Evolutionary conservation across 345 rosid genomes (phyloP), one percentile per base, ranked within the genome.

Genomic region (Heritiera littoralis): DNA sequence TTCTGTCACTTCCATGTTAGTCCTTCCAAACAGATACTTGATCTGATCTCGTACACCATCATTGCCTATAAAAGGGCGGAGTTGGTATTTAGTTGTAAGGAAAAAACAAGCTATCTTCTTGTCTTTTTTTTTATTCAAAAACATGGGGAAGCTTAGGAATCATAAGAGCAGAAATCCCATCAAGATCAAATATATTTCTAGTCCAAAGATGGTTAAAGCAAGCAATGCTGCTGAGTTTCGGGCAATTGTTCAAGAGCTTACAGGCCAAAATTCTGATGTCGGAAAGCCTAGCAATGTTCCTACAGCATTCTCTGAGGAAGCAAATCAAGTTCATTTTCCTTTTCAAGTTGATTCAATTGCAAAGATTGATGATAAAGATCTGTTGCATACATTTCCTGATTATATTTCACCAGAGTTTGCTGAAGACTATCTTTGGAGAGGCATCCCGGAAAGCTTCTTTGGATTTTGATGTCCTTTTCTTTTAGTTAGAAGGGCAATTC

Each of bases 151-250:
- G 60, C 49, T 35, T 54, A 54, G 49, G 43, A 20, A 54, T 54
- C 14, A 54, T 0, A 14, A 32, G 28, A 6, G 49, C 28, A 9
- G 55, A 38, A 55, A 38, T 38, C 76, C 65, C 76, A n/a, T 73
- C 30, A 73, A 73, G 38, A n/a, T 72, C 64, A 54, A 1, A 35
- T 72, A 54, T 17, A 73, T 73, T 54, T 54, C 64, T 28, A 73
- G 64, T 73, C 76, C 76, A 11, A 55, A 1, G 18, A 55, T 73
- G 64, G 64, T 73, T 18, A 38, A 18, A 55, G 76, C 64, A 5
- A 54, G 64, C 76, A 73, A 73, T 73, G 65, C 63, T 35, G 49
- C 28, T 5, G 76, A 73, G 49, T 73, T 73, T 73, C 49, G 76
- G 1, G 65, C 65, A 5, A 55, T 54, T 11, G 76, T 73, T 54